These are phyloP conservation scores for Neonectria sp. DNA, from an alignment of 2,329 filamentous ascomycete genomes.

Conservation along the genomic window DNA sequence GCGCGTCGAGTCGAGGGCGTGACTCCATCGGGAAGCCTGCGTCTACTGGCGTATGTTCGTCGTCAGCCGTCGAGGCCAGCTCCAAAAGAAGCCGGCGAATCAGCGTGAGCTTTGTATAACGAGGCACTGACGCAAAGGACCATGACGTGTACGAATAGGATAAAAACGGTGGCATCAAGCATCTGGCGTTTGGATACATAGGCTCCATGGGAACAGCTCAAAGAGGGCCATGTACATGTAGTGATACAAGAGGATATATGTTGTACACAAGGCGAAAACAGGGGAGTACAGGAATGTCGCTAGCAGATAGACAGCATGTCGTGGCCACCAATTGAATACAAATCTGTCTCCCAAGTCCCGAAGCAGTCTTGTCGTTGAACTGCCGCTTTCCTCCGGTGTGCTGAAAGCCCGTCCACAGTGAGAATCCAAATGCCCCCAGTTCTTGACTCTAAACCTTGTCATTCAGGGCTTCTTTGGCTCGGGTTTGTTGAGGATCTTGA, in stretches of 20 bases:
- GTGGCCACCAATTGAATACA: slow-evolving; percentile 1
- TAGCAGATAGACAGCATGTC: background rate
- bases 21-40: slow-evolving; percentile 72
- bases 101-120: background rate
- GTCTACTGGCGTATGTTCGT: slow-evolving; percentile 75
- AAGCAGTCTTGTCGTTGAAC: background rate
- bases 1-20: slow-evolving; percentile 89
- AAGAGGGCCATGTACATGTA: slow-evolving; percentile 14
- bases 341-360: background rate
- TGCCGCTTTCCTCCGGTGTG: background rate
- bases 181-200: slow-evolving; percentile 11
- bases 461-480: slow-evolving; percentile 38
- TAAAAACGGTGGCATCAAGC: background rate
- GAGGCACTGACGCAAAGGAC: background rate
- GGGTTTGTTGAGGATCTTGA: slow-evolving; percentile 80
- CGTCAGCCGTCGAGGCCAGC: slow-evolving; percentile 34
- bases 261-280: slow-evolving; percentile 9
- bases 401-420: background rate
- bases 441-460: slow-evolving; percentile 6
- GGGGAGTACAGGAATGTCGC: background rate
- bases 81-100: background rate
- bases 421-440: background rate
- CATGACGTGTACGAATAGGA: slow-evolving; percentile 15
- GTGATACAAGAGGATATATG: slow-evolving; percentile 19
- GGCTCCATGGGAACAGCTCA: background rate